Evolutionary conservation across 2,329 filamentous ascomycete species (phyloP).

Genomic region (Beauveria varroae): DNA sequence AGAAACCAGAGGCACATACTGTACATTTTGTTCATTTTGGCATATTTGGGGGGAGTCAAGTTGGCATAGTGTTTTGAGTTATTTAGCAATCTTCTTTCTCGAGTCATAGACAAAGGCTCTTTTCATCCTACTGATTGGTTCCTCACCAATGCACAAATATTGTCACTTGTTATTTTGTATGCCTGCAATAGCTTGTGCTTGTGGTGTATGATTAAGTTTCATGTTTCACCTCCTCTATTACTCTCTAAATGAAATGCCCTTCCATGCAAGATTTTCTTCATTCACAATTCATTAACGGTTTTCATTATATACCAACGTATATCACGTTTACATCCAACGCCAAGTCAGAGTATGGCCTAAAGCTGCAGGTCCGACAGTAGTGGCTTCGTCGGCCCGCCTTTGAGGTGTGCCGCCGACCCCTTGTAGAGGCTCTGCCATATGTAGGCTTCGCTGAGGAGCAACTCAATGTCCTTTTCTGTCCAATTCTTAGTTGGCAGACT

Average conservation of each 20-base stretch:
- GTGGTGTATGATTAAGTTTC: neutral
- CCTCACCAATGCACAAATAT: too few relatives aligned
- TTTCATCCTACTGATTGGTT: too few relatives aligned
- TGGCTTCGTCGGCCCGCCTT: constrained; percentile 37
- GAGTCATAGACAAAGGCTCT: too few relatives aligned
- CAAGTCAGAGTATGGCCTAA: neutral
- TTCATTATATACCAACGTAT: neutral
- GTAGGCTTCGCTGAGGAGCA: constrained; percentile 90
- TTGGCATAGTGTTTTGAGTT: neutral
- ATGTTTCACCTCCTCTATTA: neutral
- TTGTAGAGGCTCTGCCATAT: constrained; percentile 99
- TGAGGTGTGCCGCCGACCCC: constrained; percentile 83
- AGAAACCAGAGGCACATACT: neutral
- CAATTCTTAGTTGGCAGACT: constrained; percentile 85
- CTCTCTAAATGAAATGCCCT: neutral
- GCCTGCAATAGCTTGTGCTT: too few relatives aligned
- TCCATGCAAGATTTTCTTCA: neutral
- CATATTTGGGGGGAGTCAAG: neutral
- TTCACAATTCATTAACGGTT: neutral
- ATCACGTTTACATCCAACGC: neutral
- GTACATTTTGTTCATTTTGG: neutral
- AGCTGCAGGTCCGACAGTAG: constrained; percentile 30
- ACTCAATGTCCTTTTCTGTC: constrained; percentile 97
- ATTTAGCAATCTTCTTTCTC: too few relatives aligned
- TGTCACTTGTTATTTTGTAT: too few relatives aligned